A percentile compares a stretch with the other conserved stretches of the same genome.
Evolutionary conservation across 2,329 filamentous ascomycete species (phyloP).

Genomic region (Ascochyta clinopodiicola): DNA sequence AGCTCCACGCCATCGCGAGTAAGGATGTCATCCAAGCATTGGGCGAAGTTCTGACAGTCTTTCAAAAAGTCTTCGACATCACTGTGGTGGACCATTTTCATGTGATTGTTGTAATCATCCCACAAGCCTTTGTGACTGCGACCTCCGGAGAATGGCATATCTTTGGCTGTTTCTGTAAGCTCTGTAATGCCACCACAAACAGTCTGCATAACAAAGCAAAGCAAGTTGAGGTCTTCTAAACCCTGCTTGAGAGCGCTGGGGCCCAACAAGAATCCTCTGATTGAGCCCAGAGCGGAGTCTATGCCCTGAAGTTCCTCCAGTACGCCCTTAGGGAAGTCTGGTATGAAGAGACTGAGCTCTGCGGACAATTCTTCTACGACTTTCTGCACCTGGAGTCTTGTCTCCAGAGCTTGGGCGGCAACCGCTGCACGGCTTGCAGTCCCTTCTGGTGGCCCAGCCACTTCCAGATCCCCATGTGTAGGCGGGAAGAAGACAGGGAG

Average conservation of each 20-base stretch:
- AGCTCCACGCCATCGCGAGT: conserved; percentile 17
- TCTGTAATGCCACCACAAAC: conserved; percentile 32
- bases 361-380: conserved; percentile 20
- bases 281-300: conserved; percentile 19
- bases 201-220: conserved; percentile 33
- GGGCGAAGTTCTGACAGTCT: conserved; percentile 34
- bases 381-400: conserved; percentile 26
- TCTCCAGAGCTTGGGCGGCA: conserved; percentile 25
- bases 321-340: conserved; percentile 24
- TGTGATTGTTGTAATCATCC: conserved; percentile 34
- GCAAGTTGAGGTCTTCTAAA: conserved; percentile 28
- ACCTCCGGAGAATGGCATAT: conserved; percentile 3
- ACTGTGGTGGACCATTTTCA: conserved; percentile 24
- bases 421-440: conserved; percentile 20
- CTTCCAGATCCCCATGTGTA: conserved; percentile 39
- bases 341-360: conserved; percentile 21
- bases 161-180: conserved; percentile 22
- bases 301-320: conserved; percentile 26
- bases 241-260: conserved; percentile 12
- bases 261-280: conserved; percentile 22
- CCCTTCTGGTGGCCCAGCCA: conserved; percentile 16
- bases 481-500: conserved; percentile 44
- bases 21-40: conserved; percentile 28
- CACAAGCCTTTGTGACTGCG: conserved; percentile 25
- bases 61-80: conserved; percentile 25